phyloP scores from a whole-genome alignment of 306 rosid species.

The Vachellia pachyceras region DNA sequence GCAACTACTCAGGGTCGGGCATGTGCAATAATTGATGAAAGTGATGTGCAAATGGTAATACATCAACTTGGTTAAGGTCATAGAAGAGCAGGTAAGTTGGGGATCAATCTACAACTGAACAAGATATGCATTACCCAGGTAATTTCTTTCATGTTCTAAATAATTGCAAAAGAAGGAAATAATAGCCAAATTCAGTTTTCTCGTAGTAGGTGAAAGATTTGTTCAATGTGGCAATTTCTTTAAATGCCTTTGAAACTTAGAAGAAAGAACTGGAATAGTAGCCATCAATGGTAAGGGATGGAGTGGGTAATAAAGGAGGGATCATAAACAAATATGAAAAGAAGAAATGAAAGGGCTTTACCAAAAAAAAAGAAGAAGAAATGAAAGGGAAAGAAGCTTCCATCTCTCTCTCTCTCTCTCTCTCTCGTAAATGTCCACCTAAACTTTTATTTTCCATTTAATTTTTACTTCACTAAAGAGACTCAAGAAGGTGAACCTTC shows the following conservation, averaged over 20 bases:
- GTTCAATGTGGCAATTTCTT: constrained; percentile 7
- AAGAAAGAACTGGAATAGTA: constrained; percentile 12
- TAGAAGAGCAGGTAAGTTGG: constrained; percentile 39
- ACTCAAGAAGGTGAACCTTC: constrained; percentile 23
- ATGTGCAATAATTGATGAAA: constrained; percentile 41
- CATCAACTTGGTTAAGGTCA: constrained; percentile 37
- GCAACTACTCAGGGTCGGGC: constrained; percentile 45
- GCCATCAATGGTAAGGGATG: not conserved
- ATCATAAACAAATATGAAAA: constrained; percentile 15
- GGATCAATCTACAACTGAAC: constrained; percentile 34
- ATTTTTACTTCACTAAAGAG: constrained; percentile 12
- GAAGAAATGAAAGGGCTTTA: constrained; percentile 15
- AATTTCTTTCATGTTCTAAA: constrained; percentile 27
- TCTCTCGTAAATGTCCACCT: not conserved
- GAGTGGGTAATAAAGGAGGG: constrained; percentile 13
- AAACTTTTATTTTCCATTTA: not conserved
- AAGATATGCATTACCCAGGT: constrained; percentile 31
- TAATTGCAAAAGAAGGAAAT: constrained; percentile 6
- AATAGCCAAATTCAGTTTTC: constrained; percentile 1
- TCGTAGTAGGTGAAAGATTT: not conserved
- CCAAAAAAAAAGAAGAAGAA: too few species aligned
- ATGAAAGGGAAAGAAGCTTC: constrained; percentile 42
- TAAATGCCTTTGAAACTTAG: not conserved
- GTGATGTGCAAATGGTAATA: constrained; percentile 23
- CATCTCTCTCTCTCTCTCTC: constrained; percentile 18